Evolutionary conservation across 179 eudicot species (phyloP).

Genomic region (Monotropa hypopitys): DNA sequence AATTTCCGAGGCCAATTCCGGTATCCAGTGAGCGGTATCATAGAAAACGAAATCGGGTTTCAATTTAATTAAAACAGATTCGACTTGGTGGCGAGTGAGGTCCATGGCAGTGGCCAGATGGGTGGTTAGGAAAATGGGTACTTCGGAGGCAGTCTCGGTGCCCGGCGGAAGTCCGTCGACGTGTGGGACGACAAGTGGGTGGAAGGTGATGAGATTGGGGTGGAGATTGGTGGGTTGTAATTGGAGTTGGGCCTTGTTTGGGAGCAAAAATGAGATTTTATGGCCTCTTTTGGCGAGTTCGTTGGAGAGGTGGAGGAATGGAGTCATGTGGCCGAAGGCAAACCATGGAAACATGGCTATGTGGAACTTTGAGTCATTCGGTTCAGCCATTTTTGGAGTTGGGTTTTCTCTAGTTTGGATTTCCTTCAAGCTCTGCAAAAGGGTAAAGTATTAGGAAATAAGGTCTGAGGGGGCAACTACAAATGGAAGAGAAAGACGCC

Average conservation of each 20-base stretch:
- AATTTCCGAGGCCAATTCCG: conserved; percentile 27
- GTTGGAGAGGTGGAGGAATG: conserved; percentile 57
- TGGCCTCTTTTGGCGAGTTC: conserved; percentile 54
- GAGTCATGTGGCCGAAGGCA: conserved; percentile 71
- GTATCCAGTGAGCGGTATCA: conserved; percentile 55
- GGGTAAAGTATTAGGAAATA: background rate
- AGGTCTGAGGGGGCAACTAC: background rate
- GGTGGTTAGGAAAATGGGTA: conserved; percentile 29
- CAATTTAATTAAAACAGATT: conserved; percentile 4
- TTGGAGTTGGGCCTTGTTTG: conserved; percentile 30
- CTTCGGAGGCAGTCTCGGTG: conserved; percentile 62
- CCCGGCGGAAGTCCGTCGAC: conserved; percentile 46
- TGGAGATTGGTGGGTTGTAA: conserved; percentile 23
- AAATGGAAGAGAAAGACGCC: background rate
- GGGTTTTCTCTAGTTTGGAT: background rate
- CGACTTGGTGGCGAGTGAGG: conserved; percentile 32
- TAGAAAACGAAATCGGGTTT: conserved; percentile 44
- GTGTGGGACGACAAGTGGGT: conserved; percentile 24
- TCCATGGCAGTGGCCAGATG: conserved; percentile 59
- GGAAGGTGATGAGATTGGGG: conserved; percentile 35
- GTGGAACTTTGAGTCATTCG: conserved; percentile 24
- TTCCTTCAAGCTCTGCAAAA: background rate
- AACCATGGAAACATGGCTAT: conserved; percentile 78
- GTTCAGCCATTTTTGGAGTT: background rate
- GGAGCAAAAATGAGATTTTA: conserved; percentile 37